Base-by-base conservation (phyloP, 192 early-diverging fungal species). In the Coemansia sp. region DNA sequence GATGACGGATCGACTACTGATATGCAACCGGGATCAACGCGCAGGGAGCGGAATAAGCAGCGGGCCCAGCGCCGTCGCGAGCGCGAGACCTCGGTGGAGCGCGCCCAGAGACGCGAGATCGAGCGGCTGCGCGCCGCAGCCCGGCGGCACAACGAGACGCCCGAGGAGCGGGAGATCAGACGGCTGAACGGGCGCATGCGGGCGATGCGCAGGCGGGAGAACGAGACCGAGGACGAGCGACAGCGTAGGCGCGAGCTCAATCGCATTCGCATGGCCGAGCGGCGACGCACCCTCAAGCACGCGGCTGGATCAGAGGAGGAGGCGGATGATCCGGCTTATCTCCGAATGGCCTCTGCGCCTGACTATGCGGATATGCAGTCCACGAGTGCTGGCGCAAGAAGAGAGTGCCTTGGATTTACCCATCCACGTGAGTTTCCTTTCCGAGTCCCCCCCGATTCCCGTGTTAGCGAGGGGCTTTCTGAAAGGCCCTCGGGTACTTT, bases 201-300 rank as follows among this genome's bases (percentile, higher is more conserved):
- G 0, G 77, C 71, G 3, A 66, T 64, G 52, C 43, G 39, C 6
- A 43, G 72, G n/a, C 59, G 77, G 1, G 64, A 58, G 6, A 68
- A 63, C 31, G 77, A 79, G 39, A 74, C 77, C 0, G 60, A 61
- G 14, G 61, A 74, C 21, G 77, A 79, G 50, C 68, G 64, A 8
- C 43, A 13, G 1, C 37, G 45, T 2, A 39, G 77, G 2, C 36
- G 56, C 13, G 77, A 73, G 7, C 23, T 28, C 10, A 79, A 79
- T 42, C 52, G 77, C 13, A 5, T 66, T 2, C 60, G 72, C 21
- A 79, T 79, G 77, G 77, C 77, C 0, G 59, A 62, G 41, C 61
- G 60, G 0, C 52, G 66, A 1, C 59, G 61, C 10, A 43, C 26
- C 28, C 28, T 59, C 18, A 48, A 37, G 36, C 31, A 31, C 31